phyloP scores from a whole-genome alignment of 108 stramenopile species.

The Pinguiococcus pyrenoidosus region DNA sequence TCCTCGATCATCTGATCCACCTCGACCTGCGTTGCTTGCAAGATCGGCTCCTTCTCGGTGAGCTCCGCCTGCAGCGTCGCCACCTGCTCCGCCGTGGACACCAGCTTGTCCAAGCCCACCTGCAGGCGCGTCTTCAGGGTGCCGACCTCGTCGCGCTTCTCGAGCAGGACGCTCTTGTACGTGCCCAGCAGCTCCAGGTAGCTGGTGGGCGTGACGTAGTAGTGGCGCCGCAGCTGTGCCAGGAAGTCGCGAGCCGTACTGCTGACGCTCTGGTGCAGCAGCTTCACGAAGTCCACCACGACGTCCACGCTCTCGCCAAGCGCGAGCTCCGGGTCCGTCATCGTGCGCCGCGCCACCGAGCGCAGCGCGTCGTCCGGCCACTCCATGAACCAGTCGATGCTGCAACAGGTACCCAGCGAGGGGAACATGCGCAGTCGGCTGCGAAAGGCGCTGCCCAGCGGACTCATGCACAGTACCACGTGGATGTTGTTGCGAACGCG shows the following conservation, averaged over 20 bases:
- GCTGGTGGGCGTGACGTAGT: slow-evolving; percentile 46
- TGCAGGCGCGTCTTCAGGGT: slow-evolving; percentile 28
- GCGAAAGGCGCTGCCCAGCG: slow-evolving; percentile 41
- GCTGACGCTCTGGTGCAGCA: slow-evolving; percentile 34
- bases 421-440: slow-evolving; percentile 44
- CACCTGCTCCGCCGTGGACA: slow-evolving; percentile 36
- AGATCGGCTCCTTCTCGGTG: slow-evolving; percentile 38
- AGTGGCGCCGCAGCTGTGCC: slow-evolving; percentile 25
- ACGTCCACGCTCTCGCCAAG: slow-evolving; percentile 19
- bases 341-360: slow-evolving; percentile 29
- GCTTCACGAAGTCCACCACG: slow-evolving; percentile 28
- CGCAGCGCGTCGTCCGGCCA: slow-evolving; percentile 40
- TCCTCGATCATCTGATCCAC: slow-evolving; percentile 33
- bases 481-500: slow-evolving; percentile 44
- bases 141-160: slow-evolving; percentile 27
- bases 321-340: slow-evolving; percentile 24
- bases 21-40: slow-evolving; percentile 33
- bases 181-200: slow-evolving; percentile 41
- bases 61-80: slow-evolving; percentile 29
- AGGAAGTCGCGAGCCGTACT: slow-evolving; percentile 17
- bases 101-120: slow-evolving; percentile 35
- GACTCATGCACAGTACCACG: slow-evolving; percentile 41
- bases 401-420: slow-evolving; percentile 45
- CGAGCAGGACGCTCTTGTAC: slow-evolving; percentile 23
- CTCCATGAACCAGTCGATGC: slow-evolving; percentile 49